phyloP scores from a whole-genome alignment of 2,329 filamentous ascomycete genomes.

The Phialophora expanda region DNA sequence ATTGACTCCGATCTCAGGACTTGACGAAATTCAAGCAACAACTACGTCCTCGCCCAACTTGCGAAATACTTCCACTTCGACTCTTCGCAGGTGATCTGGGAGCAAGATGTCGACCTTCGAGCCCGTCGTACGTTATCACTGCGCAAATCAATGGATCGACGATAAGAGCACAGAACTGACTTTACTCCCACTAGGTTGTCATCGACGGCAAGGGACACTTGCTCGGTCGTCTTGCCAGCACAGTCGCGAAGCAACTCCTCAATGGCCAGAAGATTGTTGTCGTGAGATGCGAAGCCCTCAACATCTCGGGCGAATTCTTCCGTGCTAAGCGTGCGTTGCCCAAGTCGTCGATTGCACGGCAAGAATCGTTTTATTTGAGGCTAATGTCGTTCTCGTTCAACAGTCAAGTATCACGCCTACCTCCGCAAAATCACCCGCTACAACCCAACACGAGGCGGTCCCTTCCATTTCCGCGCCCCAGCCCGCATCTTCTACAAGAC shows the following conservation, averaged over 20 bases:
- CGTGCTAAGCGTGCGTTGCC: conserved; percentile 87
- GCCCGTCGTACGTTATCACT: conserved; percentile 62
- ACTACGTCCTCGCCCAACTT: conserved; percentile 34
- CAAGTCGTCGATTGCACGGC: conserved; percentile 21
- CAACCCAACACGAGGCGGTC: conserved; percentile 99
- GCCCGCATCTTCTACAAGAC: conserved; percentile 99
- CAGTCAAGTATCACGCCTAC: conserved; percentile 99
- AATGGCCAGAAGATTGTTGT: conserved; percentile 86
- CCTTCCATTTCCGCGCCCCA: conserved; percentile 99
- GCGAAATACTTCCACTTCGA: conserved; percentile 28
- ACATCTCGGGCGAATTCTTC: conserved; percentile 99
- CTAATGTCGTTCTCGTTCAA: conserved; percentile 44
- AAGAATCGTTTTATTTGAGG: not conserved
- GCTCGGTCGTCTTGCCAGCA: conserved; percentile 80
- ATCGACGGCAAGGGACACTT: conserved; percentile 99
- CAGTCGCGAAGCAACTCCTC: conserved; percentile 51
- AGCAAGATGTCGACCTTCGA: conserved; percentile 70
- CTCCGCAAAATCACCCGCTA: conserved; percentile 99
- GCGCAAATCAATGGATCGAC: conserved; percentile 4
- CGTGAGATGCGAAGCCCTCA: conserved; percentile 97
- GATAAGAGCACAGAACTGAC: conserved; percentile 44
- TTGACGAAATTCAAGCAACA: conserved; percentile 19
- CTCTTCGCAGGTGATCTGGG: conserved; percentile 35
- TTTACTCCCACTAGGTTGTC: conserved; percentile 73
- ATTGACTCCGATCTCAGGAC: conserved; percentile 25